Base-by-base conservation (phyloP, 139 green algal genomes). In the Haematococcus lacustris region DNA sequence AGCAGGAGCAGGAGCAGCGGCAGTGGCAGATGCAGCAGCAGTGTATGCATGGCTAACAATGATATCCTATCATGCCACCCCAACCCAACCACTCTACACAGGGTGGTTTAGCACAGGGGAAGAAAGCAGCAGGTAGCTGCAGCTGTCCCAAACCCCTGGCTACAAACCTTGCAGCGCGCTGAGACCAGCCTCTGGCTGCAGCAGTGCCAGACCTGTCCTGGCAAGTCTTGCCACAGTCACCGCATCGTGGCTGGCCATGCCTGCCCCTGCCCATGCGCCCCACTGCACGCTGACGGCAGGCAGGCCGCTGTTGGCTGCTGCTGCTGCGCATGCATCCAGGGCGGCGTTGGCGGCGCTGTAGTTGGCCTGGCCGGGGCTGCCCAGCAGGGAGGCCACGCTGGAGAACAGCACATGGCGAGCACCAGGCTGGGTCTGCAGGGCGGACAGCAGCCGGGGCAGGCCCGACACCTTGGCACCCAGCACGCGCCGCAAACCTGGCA, bases 341-440 rank as follows among this genome's bases (percentile, higher is more conserved):
- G 75, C 74, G 2, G 87, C 80, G 62, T 96, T 96, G 6, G 91
- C 90, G 21, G 84, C 88, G 51, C 71, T 71, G 70, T 96, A 96
- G 77, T 89, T 91, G 66, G 82, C 76, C 77, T 96, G 90, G 34
- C 90, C 90, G 17, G 90, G 83, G 67, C 67, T 72, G 30, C 90
- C 89, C 47, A 94, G 82, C 51, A 93, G 75, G 37, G 85, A 80
- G 2, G 90, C 89, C 37, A 94, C 83, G 3, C 82, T 90, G 50
- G 86, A 92, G 78, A 94, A 94, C 26, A 92, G 68, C 40, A 92
- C 75, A 38, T n/a, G n/a, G n/a, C n/a, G n/a, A n/a, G n/a, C n/a
- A n/a, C n/a, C n/a, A n/a, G n/a, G 74, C 40, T 1, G 32, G 68
- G 1, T 67, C n/a, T 13, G 59, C 51, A 0, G 89, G 87, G 3